Evolutionary conservation across 1,284 basidiomycete species (phyloP).

Genomic region (Coniferiporia weirii): DNA sequence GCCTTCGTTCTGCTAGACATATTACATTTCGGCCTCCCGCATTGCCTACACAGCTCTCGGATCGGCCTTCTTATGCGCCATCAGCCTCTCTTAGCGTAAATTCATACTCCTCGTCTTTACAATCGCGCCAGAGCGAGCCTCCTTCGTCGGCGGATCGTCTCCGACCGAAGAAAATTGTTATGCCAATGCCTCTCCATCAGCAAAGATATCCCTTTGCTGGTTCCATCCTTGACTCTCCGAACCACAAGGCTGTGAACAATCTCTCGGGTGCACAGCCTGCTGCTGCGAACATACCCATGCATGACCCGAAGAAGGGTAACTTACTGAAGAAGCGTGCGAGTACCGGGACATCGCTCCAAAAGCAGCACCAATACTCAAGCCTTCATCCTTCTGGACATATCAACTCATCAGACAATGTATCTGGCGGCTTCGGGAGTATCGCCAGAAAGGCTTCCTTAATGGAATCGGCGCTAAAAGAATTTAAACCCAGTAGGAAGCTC

Average conservation of each 20-base stretch:
- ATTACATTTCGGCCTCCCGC: neutral
- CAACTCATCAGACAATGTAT: neutral
- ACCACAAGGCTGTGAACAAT: neutral
- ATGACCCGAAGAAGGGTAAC: conserved; percentile 16
- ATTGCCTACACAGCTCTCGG: neutral
- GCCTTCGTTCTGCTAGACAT: neutral
- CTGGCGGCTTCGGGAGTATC: neutral
- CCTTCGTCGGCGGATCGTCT: conserved; percentile 7
- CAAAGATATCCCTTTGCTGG: neutral
- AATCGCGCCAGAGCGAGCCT: neutral
- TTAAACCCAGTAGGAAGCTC: conserved; percentile 12
- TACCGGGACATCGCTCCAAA: neutral
- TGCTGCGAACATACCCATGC: conserved; percentile 17
- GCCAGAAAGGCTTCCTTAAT: neutral
- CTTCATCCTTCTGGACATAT: neutral
- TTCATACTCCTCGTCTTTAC: conserved; percentile 4
- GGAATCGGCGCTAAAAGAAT: conserved; percentile 6
- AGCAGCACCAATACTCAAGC: conserved; percentile 3
- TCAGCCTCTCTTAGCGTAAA: conserved; percentile 2
- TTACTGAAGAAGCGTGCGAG: conserved; percentile 17
- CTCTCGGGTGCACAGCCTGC: neutral
- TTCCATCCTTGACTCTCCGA: neutral
- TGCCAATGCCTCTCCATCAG: conserved; percentile 17
- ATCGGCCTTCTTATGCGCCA: neutral
- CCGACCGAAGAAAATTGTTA: conserved; percentile 16